These are phyloP conservation scores for Gaeumannomyces sp. DNA, from an alignment of 2,329 filamentous ascomycete species.

Conservation along the genomic window DNA sequence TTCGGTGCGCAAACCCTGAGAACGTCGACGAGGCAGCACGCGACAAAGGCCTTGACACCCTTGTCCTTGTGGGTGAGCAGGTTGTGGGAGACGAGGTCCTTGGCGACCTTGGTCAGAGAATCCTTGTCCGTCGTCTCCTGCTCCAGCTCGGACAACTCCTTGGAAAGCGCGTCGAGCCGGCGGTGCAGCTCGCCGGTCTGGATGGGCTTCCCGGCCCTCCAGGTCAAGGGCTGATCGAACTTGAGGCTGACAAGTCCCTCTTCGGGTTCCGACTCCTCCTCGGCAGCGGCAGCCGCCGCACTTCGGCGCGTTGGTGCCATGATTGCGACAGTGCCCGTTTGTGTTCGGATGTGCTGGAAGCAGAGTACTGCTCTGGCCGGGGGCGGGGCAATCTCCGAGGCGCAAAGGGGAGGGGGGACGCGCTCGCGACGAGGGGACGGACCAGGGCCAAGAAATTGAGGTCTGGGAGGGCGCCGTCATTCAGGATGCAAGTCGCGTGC, in stretches of 20 bases:
- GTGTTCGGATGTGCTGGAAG: background rate
- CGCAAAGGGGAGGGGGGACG: background rate
- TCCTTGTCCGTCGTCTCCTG: conserved; percentile 78
- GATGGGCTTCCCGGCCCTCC: conserved; percentile 88
- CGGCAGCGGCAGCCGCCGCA: conserved; percentile 4
- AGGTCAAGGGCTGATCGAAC: conserved; percentile 83
- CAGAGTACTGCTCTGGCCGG: background rate
- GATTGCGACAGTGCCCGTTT: background rate
- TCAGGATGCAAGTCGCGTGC: background rate
- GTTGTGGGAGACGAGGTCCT: conserved; percentile 76
- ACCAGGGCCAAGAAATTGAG: background rate
- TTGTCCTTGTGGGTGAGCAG: conserved; percentile 87
- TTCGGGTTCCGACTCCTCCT: conserved; percentile 11
- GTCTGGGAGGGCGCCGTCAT: background rate
- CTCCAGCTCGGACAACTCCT: conserved; percentile 78
- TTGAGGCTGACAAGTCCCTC: conserved; percentile 45
- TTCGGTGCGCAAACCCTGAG: conserved; percentile 88
- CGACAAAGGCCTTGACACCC: conserved; percentile 82
- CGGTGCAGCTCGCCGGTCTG: conserved; percentile 73
- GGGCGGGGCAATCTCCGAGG: conserved; percentile 2
- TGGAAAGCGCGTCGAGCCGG: conserved; percentile 72
- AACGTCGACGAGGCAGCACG: conserved; percentile 88
- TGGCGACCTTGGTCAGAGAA: conserved; percentile 78
- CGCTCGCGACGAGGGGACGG: conserved; percentile 6
- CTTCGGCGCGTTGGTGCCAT: conserved; percentile 10